These are phyloP conservation scores for Globisporangium uncinulatum DNA, from an alignment of 352 stramenopile genomes.

Conservation along the genomic window DNA sequence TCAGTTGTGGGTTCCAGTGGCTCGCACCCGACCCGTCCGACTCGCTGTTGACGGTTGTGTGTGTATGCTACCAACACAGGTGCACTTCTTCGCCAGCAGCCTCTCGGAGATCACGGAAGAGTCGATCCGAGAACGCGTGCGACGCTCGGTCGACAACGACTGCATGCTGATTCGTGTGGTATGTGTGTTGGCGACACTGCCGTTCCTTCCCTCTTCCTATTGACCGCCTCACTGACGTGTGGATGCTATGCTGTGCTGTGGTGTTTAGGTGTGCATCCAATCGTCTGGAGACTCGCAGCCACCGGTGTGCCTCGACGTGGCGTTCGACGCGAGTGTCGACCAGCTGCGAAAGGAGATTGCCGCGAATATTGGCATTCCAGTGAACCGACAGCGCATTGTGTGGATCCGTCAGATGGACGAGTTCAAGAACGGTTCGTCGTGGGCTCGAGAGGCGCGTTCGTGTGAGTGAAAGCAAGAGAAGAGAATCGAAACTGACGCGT, in stretches of 20 bases:
- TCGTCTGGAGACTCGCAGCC: conserved; percentile 71
- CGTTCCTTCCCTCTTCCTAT: too few species aligned
- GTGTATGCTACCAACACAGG: conserved; percentile 22
- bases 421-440: conserved; percentile 62
- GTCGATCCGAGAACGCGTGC: conserved; percentile 76
- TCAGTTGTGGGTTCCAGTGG: background rate
- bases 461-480: background rate
- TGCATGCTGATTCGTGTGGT: conserved; percentile 85
- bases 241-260: background rate
- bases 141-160: conserved; percentile 79
- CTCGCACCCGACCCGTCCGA: too few species aligned
- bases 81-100: conserved; percentile 82
- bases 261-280: conserved; percentile 71
- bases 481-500: background rate
- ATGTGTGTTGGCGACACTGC: conserved; percentile 9
- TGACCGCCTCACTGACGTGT: background rate
- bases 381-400: conserved; percentile 79
- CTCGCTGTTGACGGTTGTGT: background rate
- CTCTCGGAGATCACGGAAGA: conserved; percentile 80
- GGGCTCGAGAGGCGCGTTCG: background rate
- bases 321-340: conserved; percentile 71
- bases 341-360: conserved; percentile 76
- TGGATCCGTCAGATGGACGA: conserved; percentile 86
- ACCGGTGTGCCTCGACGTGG: conserved; percentile 74
- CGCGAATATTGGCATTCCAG: conserved; percentile 73